These are phyloP conservation scores for Medicago lupulina DNA, from an alignment of 306 rosid genomes.

Conservation along the genomic window DNA sequence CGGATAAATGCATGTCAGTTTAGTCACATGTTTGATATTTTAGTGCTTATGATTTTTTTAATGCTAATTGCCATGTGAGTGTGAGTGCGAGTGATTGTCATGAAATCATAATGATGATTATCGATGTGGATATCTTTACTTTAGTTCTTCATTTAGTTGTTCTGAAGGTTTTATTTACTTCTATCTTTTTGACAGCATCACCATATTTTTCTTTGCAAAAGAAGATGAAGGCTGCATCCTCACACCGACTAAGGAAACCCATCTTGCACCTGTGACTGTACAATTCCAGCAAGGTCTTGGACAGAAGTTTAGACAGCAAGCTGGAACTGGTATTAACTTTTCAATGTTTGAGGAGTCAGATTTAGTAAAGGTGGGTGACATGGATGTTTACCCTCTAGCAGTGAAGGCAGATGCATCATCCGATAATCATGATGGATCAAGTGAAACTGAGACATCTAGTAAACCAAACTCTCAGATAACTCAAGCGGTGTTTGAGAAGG, in stretches of 20 bases:
- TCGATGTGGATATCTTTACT: constrained; percentile 9
- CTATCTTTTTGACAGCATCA: constrained; percentile 67
- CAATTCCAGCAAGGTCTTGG: constrained; percentile 89
- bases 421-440: constrained; percentile 55
- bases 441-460: constrained; percentile 53
- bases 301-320: constrained; percentile 85
- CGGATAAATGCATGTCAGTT: constrained; percentile 13
- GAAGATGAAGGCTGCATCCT: constrained; percentile 83
- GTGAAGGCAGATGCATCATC: constrained; percentile 85
- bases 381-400: constrained; percentile 77
- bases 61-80: background rate
- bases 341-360: constrained; percentile 77
- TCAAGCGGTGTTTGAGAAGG: constrained; percentile 88
- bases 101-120: constrained; percentile 3
- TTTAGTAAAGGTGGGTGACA: constrained; percentile 60
- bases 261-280: constrained; percentile 66
- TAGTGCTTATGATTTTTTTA: background rate
- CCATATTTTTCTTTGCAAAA: constrained; percentile 85
- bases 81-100: background rate
- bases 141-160: constrained; percentile 28
- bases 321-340: constrained; percentile 82
- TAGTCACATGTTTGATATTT: constrained; percentile 26
- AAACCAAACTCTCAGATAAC: constrained; percentile 80
- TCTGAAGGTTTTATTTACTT: constrained; percentile 41
- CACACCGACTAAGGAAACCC: constrained; percentile 63